Percentiles rank a stretch among this genome's conserved stretches.
These are phyloP conservation scores for Brassica balearica DNA, from an alignment of 441 rosid genomes.

Conservation along the genomic window DNA sequence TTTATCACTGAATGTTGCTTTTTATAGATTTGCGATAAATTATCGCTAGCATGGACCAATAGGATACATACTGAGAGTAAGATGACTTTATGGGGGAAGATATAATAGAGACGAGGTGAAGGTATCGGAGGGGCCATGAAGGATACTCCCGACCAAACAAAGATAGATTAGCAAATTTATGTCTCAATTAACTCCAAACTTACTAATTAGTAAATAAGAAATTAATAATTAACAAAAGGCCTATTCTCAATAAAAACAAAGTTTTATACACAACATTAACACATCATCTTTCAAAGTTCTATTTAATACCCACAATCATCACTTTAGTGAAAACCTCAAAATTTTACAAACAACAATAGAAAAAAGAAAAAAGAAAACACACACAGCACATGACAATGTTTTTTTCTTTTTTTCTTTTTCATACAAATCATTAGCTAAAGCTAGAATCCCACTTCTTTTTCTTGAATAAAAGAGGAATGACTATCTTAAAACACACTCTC, in stretches of 20 bases:
- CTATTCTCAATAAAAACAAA: background rate
- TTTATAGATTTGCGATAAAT: background rate
- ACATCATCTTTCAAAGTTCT: background rate
- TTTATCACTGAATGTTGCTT: background rate
- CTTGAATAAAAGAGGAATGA: constrained; percentile 17
- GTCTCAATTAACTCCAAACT: too few species aligned
- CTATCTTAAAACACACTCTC: constrained; percentile 1
- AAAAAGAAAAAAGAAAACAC: constrained; percentile 1
- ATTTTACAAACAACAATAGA: constrained; percentile 7
- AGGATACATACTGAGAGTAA: too few species aligned
- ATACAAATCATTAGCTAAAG: constrained; percentile 39
- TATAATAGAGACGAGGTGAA: too few species aligned
- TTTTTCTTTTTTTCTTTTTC: background rate
- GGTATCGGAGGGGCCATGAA: too few species aligned
- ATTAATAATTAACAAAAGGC: background rate
- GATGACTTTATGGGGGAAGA: too few species aligned
- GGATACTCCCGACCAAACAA: too few species aligned
- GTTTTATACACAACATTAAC: background rate
- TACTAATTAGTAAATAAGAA: background rate
- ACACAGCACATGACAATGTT: constrained; percentile 27
- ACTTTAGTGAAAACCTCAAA: background rate
- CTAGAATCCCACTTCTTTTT: constrained; percentile 13
- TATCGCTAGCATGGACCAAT: too few species aligned
- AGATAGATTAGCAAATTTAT: too few species aligned
- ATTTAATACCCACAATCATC: background rate